These are phyloP conservation scores for Roridomyces roridus DNA, from an alignment of 768 basidiomycete species.

Conservation along the genomic window DNA sequence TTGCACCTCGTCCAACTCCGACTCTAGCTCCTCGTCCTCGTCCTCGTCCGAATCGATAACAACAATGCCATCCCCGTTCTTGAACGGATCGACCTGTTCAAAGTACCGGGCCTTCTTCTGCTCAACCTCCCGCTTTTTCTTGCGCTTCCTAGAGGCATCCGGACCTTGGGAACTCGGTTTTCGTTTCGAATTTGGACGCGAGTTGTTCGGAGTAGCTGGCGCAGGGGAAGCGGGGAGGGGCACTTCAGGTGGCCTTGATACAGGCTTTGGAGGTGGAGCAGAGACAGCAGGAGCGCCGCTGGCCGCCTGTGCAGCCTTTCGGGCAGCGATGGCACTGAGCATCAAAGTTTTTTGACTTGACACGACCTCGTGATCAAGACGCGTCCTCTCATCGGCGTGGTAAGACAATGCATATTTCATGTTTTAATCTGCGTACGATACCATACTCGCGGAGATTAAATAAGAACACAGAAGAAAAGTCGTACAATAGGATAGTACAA, in stretches of 20 bases:
- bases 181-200: conserved; percentile 49
- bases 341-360: conserved; percentile 42
- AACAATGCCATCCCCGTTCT: conserved; percentile 44
- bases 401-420: too few relatives aligned
- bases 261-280: conserved; percentile 15
- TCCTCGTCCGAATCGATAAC: conserved; percentile 45
- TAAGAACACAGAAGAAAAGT: not conserved
- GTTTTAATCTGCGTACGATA: too few relatives aligned
- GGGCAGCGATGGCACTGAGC: conserved; percentile 77
- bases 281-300: conserved; percentile 14
- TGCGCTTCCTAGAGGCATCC: conserved; percentile 28
- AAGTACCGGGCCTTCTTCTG: conserved; percentile 41
- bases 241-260: not conserved
- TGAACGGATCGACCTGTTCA: conserved; percentile 37
- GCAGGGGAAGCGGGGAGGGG: conserved; percentile 13
- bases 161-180: conserved; percentile 40
- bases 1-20: conserved; percentile 31
- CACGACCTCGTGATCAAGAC: too few relatives aligned
- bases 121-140: conserved; percentile 37
- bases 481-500: too few relatives aligned
- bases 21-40: conserved; percentile 40
- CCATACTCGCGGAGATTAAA: too few relatives aligned
- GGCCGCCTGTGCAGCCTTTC: conserved; percentile 60
- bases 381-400: too few relatives aligned
- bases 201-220: conserved; percentile 7